A percentile compares a stretch with the other conserved stretches of the same genome.
Conservation (phyloP, 257 asterid species). For the Cinchona pubescens region DNA sequence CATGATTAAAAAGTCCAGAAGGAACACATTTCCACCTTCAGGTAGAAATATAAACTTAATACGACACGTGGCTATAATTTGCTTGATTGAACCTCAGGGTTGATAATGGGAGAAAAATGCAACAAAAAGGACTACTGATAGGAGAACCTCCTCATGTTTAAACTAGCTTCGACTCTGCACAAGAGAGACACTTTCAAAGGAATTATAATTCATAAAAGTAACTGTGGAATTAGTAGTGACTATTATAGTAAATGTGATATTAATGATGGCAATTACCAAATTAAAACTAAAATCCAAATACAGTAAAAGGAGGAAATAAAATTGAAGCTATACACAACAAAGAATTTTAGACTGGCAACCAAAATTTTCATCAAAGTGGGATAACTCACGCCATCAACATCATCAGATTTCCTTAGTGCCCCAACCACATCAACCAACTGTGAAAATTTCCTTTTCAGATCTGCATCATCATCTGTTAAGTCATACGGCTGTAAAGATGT, state of each 20-base stretch:
- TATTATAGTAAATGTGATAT: neutral
- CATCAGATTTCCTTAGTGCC: constrained; percentile 87
- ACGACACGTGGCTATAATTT: neutral
- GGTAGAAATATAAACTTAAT: neutral
- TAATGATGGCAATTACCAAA: neutral
- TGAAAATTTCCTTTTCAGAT: constrained; percentile 63
- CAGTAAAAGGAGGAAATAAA: neutral
- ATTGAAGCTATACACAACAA: neutral
- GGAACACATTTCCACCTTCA: constrained; percentile 9
- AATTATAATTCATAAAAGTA: too few species aligned
- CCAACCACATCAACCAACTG: constrained; percentile 92
- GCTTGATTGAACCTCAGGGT: neutral
- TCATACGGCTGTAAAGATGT: constrained; percentile 81
- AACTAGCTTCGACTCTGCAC: neutral
- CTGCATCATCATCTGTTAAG: constrained; percentile 77
- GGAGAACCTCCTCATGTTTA: neutral
- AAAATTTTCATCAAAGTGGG: neutral
- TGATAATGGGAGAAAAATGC: neutral
- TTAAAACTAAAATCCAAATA: neutral
- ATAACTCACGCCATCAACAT: constrained; percentile 81
- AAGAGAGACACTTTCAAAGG: neutral
- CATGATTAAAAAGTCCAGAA: constrained; percentile 14
- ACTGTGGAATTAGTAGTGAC: too few species aligned
- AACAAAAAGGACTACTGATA: neutral
- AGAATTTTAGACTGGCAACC: neutral